These are phyloP conservation scores for Trichocladium uniseriatum DNA, from an alignment of 495 filamentous ascomycete species.

Conservation along the genomic window DNA sequence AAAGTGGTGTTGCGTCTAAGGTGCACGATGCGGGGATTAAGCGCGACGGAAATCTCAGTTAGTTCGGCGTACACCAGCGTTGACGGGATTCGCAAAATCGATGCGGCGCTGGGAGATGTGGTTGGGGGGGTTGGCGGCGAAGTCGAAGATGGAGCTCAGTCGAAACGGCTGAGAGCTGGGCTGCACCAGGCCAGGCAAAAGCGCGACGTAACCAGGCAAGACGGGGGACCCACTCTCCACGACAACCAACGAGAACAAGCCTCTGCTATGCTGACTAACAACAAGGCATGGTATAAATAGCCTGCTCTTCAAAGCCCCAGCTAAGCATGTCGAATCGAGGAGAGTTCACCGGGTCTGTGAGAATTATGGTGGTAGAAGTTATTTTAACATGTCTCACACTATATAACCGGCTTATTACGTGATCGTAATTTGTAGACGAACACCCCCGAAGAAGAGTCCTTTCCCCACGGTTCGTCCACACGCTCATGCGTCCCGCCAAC, in stretches of 20 bases:
- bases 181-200: slow-evolving; percentile 27
- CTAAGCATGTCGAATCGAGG: too few relatives aligned
- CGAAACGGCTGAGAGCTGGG: slow-evolving; percentile 17
- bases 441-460: too few relatives aligned
- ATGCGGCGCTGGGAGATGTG: slow-evolving; percentile 11
- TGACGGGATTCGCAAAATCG: neutral
- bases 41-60: neutral
- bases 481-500: too few relatives aligned
- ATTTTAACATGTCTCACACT: too few relatives aligned
- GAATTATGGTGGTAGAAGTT: too few relatives aligned
- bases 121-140: slow-evolving; percentile 10
- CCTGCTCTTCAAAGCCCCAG: too few relatives aligned
- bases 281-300: neutral
- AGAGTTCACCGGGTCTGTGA: too few relatives aligned
- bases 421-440: too few relatives aligned
- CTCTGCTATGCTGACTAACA: slow-evolving; percentile 9
- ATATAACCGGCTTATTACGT: too few relatives aligned
- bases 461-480: too few relatives aligned
- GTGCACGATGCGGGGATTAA: neutral
- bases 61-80: neutral
- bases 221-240: slow-evolving; percentile 9
- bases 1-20: neutral
- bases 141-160: slow-evolving; percentile 21
- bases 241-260: slow-evolving; percentile 5
- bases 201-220: slow-evolving; percentile 30